Evolutionary conservation across 148 eudicot species (phyloP).

Genomic region (Polygonum maritimum): DNA sequence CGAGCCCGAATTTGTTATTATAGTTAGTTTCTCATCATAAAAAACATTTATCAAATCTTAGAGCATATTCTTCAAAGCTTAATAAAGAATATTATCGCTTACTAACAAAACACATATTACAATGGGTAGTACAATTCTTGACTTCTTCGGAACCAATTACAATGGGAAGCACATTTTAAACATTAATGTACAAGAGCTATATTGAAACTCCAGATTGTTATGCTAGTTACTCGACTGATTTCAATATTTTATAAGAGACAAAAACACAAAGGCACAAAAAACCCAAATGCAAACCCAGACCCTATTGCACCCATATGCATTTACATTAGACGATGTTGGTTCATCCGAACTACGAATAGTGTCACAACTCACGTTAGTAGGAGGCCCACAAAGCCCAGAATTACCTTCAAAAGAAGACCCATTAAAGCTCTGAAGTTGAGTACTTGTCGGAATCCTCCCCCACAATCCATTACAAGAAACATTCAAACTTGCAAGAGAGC

Average conservation of each 20-base stretch:
- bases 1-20: no score
- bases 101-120: no score
- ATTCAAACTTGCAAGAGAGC: neutral
- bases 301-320: neutral
- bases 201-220: no score
- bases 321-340: neutral
- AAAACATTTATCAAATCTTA: no score
- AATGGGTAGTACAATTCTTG: no score
- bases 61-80: no score
- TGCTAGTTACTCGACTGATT: neutral
- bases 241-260: neutral
- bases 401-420: neutral
- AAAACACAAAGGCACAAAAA: neutral
- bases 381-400: neutral
- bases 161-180: no score
- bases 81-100: no score
- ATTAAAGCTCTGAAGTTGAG: slow-evolving; percentile 1
- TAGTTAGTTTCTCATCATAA: no score
- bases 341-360: neutral
- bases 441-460: neutral
- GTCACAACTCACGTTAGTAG: neutral
- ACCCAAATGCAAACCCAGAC: neutral
- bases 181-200: no score
- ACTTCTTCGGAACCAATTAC: no score
- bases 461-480: neutral